Percentiles rank a stretch among this genome's conserved stretches.
phyloP scores from a whole-genome alignment of 176 grass and related monocot genomes.

The Triticum monococcum region DNA sequence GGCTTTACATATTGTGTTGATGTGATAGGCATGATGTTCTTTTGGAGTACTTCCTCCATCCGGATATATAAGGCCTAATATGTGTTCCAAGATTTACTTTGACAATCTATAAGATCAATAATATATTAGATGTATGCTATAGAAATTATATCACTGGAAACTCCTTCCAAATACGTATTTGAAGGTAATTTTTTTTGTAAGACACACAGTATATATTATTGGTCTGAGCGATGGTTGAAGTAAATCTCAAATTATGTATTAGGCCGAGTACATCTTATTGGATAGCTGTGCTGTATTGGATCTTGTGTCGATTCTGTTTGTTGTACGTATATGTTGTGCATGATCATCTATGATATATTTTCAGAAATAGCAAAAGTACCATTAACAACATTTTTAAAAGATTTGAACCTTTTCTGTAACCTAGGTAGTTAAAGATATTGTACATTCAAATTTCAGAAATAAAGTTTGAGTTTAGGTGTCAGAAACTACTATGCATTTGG shows the following conservation, averaged over 20 bases:
- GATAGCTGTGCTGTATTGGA: neutral
- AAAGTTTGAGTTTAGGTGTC: neutral
- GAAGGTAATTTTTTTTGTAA: neutral
- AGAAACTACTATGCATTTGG: neutral
- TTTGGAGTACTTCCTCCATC: neutral
- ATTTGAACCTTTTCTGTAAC: neutral
- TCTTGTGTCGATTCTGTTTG: neutral
- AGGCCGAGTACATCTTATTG: neutral
- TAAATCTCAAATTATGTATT: neutral
- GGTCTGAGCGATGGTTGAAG: neutral
- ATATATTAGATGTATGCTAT: neutral
- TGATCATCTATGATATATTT: neutral
- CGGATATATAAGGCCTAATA: neutral
- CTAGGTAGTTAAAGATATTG: constrained; percentile 4
- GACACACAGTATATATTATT: neutral
- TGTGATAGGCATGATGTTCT: neutral
- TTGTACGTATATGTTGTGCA: neutral
- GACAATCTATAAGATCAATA: neutral
- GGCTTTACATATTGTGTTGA: constrained; percentile 9
- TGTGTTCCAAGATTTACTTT: neutral
- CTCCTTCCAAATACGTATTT: neutral
- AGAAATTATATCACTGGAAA: neutral
- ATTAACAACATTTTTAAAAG: neutral
- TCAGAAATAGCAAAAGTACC: neutral
- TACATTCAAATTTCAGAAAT: constrained; percentile 13